Evolutionary conservation across 129 eudicot genomes (phyloP), one percentile per base, ranked within the genome.

Genomic region (Mikania micrantha): DNA sequence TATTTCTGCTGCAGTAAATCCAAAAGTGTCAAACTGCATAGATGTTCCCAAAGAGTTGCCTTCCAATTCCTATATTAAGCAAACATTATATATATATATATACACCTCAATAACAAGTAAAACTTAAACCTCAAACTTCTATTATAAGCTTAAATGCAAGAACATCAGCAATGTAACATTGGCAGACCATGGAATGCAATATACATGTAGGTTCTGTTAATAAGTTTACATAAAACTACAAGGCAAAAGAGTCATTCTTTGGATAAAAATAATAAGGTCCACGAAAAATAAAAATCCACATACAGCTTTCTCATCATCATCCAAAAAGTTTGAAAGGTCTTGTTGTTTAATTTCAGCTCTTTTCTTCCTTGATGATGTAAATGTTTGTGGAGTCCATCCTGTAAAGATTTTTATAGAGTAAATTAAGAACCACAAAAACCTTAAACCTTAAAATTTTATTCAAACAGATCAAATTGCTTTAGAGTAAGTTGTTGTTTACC

Each of bases 351-450:
- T 66, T 78, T 87, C 95, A 67, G 99, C 95, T 78, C 99, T 83
- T 25, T 81, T 89, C 78, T 94, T 89, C 87, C 99, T 70, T 31
- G 99, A 94, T 35, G 99, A 94, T 20, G 99, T 84, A 78, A 94
- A 94, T 35, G 99, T 41, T 72, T 85, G 95, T 21, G 99, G 99
- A 53, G 97, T 71, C 97, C 97, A 94, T 36, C 99, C 99, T 93
- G 85, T 67, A 72, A 13, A 54, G 11, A 42, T 32, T 20, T 32
- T 34, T 69, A 52, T 39, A 58, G 21, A 4, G 56, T 28, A 31
- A 67, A 53, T 29, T 60, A 41, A 16, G 79, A 61, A 73, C 77
- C 27, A 58, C 44, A 71, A 67, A 50, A 27, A 35, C 4, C 64
- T 69, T 41, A 64, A 25, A 22, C 13, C 48, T 15, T 45, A 73